Evolutionary conservation across 2,329 filamentous ascomycete species (phyloP), one percentile per base, ranked within the genome.

Genomic region (Sarocladiaceae sp.): DNA sequence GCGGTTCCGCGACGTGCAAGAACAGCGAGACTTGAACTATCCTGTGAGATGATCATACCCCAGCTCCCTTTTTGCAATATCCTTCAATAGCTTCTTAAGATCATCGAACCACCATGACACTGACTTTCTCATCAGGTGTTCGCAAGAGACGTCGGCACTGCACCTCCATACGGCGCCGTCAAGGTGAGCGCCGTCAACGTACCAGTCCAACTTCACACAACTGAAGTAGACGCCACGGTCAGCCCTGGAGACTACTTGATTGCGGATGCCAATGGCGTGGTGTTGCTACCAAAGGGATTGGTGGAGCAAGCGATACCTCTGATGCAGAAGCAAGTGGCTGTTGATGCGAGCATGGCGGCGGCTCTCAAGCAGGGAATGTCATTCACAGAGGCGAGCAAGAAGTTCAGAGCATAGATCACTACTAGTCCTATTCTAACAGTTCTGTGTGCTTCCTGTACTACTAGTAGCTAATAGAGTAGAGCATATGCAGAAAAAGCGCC

Each of bases 201-300:
- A 3, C 58, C 65, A 0, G 62, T 71, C 7, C 57, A 58, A 47
- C 47, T 69, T 33, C 55, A 61, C 51, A 58, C 57, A 13, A 59
- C 62, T 11, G 61, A 62, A 44, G 61, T 63, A 44, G 59, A 64
- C n/a, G 60, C 62, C 48, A 56, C 54, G 12, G 56, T 72, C 41
- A 48, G 58, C 3, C 66, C 68, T 0, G 68, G 67, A 2, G 68
- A 72, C 45, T 72, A 71, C 48, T 41, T 71, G 3, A 56, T 72
- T 6, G 68, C 57, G 0, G 68, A 72, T 34, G 33, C 66, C 16
- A 69, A 72, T 46, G 68, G 69, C 10, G 67, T 70, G 1, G 68
- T 71, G 2, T 58, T 68, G 11, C 53, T 70, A 29, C 68, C 68
- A 1, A 57, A 46, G 31, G 60, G 58, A 12, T 48, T 69, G 44